Base-by-base conservation (phyloP, 1,284 basidiomycete species). In the Microbotryum violaceum region DNA sequence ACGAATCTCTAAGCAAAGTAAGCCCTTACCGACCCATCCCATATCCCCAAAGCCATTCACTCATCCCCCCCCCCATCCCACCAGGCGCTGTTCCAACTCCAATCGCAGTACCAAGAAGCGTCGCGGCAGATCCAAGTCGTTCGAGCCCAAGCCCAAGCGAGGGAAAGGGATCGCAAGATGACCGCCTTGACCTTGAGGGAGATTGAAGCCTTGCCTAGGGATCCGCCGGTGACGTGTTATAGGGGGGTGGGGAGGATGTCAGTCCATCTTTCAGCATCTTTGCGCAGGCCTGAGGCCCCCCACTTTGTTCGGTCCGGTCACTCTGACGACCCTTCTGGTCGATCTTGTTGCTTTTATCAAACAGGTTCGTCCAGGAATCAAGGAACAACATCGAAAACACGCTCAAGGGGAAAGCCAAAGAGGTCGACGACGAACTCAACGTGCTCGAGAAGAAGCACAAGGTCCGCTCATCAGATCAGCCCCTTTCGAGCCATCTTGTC, bases 291-390 rank as follows among this genome's bases (percentile, higher is more conserved):
- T 16, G 14, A 20, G 8, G 20, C n/a, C 48, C n/a, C 48, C 25
- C 48, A 27, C 21, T 20, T 49, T 53, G 10, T 23, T 21, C 9
- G 51, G 21, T 29, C 27, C 27, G 27, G 27, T 27, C 27, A 6
- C 5, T 27, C 27, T 27, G 27, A 27, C 27, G 27, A 27, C 6
- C 6, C 27, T 27, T 27, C 27, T 27, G 27, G 5, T 6, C 6
- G 27, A 27, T 6, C 31, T 7, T 8, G 9, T 31, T 31, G n/a
- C n/a, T n/a, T n/a, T n/a, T n/a, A n/a, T 20, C 59, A 6, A 27
- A 27, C 6, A 69, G 68, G 68, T 69, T 69, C 56, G 54, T 69
- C 20, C 66, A 69, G 27, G 68, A 67, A 53, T 62, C 65, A 21
- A 56, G 68, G 31, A 63, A 63, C 54, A 64, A 67, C 31, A 53